These are phyloP conservation scores for Suillus luteus DNA, from an alignment of 768 basidiomycete genomes.

Conservation along the genomic window DNA sequence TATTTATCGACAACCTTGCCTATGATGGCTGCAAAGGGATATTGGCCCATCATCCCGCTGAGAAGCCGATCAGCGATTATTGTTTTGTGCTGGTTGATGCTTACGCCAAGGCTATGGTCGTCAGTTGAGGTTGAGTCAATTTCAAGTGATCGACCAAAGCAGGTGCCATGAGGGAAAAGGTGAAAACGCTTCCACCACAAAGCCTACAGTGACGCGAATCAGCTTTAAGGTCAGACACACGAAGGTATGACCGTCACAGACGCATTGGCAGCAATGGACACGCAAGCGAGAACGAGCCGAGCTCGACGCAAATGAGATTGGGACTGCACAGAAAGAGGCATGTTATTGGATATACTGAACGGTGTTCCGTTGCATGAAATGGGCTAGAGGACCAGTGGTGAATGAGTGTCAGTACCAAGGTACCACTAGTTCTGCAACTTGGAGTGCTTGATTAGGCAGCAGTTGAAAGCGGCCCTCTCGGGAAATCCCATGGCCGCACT, in stretches of 20 bases:
- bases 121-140: slow-evolving; percentile 75
- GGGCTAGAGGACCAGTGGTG: background rate
- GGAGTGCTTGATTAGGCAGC: too few species aligned
- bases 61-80: slow-evolving; percentile 9
- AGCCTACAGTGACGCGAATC: slow-evolving; percentile 44
- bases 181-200: slow-evolving; percentile 78
- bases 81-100: slow-evolving; percentile 22
- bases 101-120: slow-evolving; percentile 77
- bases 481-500: background rate
- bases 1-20: slow-evolving; percentile 68
- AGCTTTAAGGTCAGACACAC: background rate
- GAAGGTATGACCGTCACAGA: slow-evolving; percentile 35
- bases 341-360: background rate
- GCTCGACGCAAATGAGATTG: slow-evolving; percentile 23
- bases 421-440: too few species aligned
- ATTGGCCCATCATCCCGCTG: slow-evolving; percentile 84
- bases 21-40: slow-evolving; percentile 69
- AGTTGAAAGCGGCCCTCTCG: background rate
- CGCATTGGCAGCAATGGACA: slow-evolving; percentile 66
- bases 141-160: slow-evolving; percentile 57
- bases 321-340: background rate
- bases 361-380: slow-evolving; percentile 1
- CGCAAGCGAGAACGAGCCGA: slow-evolving; percentile 41
- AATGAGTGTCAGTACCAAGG: background rate
- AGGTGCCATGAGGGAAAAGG: slow-evolving; percentile 75